Conservation (phyloP, 768 basidiomycete species). For the Pulveroboletus frians region DNA sequence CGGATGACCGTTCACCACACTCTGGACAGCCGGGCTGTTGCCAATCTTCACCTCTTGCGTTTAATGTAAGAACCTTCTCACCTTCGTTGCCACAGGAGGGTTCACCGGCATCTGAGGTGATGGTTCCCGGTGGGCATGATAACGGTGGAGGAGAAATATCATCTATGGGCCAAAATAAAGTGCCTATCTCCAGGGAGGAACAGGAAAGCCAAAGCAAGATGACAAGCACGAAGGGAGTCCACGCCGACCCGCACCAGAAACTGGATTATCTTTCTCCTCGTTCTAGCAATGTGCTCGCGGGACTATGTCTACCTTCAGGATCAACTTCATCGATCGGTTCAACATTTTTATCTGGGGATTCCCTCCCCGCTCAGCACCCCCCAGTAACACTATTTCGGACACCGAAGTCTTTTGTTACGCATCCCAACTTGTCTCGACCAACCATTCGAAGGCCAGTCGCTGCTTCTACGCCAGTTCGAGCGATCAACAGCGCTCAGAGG, state of each 20-base stretch:
- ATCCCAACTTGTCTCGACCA: constrained; percentile 15
- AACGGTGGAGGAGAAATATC: background rate
- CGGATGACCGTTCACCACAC: constrained; percentile 17
- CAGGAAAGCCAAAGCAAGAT: constrained; percentile 32
- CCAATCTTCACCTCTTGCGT: constrained; percentile 14
- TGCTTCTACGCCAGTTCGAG: constrained; percentile 29
- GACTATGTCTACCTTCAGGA: constrained; percentile 29
- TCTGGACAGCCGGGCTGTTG: constrained; percentile 36
- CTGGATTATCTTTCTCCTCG: constrained; percentile 57
- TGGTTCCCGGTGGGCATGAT: background rate
- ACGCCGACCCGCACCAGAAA: constrained; percentile 33
- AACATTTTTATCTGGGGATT: constrained; percentile 4
- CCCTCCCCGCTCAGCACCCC: constrained; percentile 11
- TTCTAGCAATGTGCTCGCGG: constrained; percentile 42
- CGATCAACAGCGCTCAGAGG: constrained; percentile 4
- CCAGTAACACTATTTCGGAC: constrained; percentile 20
- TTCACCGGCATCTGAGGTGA: constrained; percentile 3
- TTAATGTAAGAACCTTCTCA: constrained; percentile 15
- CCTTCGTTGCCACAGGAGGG: constrained; percentile 16
- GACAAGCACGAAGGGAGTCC: background rate
- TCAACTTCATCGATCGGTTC: constrained; percentile 15
- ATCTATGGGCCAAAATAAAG: background rate
- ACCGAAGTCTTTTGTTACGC: constrained; percentile 9
- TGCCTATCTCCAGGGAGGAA: background rate
- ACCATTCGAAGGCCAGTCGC: constrained; percentile 24